Evolutionary conservation across 495 filamentous ascomycete genomes (phyloP), one percentile per base, ranked within the genome.

Genomic region (Penicillium malachiteum): DNA sequence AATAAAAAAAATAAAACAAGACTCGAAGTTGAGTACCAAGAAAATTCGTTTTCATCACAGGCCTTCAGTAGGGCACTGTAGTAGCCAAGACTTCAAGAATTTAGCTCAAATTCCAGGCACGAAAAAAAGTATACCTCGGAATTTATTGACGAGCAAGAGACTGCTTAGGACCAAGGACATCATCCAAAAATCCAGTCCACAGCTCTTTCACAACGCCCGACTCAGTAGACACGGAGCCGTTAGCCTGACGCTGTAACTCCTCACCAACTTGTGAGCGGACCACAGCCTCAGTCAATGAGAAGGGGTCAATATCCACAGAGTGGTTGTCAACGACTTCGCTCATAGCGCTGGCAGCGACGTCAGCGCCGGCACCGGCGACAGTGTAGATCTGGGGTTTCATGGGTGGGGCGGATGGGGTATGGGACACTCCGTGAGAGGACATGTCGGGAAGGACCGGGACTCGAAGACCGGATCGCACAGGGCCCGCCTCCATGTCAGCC

Each of bases 321-420:
- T 75, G 68, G 54, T 84, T 85, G 62, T 87, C 84, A 26, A 78
- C 73, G 16, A 84, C 78, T 58, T 86, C 84, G 48, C 72, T 74
- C 79, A 86, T 81, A 16, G 81, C 73, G 45, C 77, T 78, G 59
- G 74, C 74, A 18, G 73, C 62, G 61, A 84, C 73, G 58, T 83
- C 81, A 17, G 80, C 72, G 37, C 76, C 72, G 52, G 78, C 71
- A 38, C 74, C 78, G 58, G 79, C 69, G 31, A 81, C 76, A 11
- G 82, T 82, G 63, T 75, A 73, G 66, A 87, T 84, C 67, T 78
- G 71, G 33, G 84, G 79, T 56, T 77, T 80, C 74, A 83, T 81
- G 59, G 62, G 73, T 63, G 72, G 57, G 54, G 59, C 54, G 48
- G 62, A 54, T 39, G 54, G 55, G 37, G 58, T 60, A 14, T 58